phyloP scores from a whole-genome alignment of 192 early-diverging fungal genomes.

The Pilaira anomala region DNA sequence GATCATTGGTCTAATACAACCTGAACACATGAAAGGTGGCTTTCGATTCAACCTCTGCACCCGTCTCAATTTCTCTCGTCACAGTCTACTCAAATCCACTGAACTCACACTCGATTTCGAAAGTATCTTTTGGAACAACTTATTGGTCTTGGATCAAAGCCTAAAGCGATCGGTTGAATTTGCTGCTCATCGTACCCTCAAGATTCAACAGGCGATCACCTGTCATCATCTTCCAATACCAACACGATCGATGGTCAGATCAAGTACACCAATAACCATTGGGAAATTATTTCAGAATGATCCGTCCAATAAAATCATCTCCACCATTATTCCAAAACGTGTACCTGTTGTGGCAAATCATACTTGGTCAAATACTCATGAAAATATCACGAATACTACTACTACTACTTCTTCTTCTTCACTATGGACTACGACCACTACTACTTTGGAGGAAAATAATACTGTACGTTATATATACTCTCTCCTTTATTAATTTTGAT shows the following conservation, averaged over 20 bases:
- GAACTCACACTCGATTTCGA: constrained; percentile 32
- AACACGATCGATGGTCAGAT: constrained; percentile 14
- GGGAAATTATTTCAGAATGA: constrained; percentile 20
- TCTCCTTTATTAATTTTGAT: too few species aligned
- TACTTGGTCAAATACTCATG: not conserved
- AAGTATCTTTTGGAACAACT: constrained; percentile 41
- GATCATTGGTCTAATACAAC: constrained; percentile 27
- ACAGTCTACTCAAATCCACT: not conserved
- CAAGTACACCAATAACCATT: constrained; percentile 16
- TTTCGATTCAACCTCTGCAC: constrained; percentile 27
- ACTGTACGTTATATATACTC: too few species aligned
- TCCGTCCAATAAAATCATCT: constrained; percentile 1
- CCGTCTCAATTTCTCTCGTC: not conserved
- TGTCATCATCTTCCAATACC: not conserved
- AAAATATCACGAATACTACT: too few species aligned
- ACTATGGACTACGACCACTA: too few species aligned
- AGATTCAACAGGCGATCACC: not conserved
- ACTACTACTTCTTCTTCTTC: too few species aligned
- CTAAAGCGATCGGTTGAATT: constrained; percentile 14
- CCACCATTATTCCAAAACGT: not conserved
- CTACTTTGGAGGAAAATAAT: too few species aligned
- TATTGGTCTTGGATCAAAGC: constrained; percentile 15
- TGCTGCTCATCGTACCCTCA: not conserved
- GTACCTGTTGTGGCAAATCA: not conserved
- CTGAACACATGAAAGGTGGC: constrained; percentile 26